Evolutionary conservation across 257 asterid genomes (phyloP).

Genomic region (Solanum rostratum): DNA sequence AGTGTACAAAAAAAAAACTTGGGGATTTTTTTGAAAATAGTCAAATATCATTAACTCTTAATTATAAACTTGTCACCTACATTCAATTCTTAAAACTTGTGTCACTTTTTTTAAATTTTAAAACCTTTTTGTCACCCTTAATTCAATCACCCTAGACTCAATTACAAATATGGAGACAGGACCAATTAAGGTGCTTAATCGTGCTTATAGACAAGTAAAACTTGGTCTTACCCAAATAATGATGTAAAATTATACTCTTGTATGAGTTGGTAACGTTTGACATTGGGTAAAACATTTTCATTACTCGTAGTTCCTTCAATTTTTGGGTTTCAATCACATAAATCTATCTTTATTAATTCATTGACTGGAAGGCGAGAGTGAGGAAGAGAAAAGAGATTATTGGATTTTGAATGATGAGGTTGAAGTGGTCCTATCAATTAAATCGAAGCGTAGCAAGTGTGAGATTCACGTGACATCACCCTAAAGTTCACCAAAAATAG

Average conservation of each 20-base stretch:
- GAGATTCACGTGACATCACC: conserved; percentile 69
- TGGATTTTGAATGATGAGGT: conserved; percentile 5
- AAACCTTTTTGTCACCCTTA: no score
- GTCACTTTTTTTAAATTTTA: no score
- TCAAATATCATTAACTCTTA: no score
- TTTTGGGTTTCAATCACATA: neutral
- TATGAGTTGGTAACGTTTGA: neutral
- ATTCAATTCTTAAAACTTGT: no score
- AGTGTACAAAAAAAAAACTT: no score
- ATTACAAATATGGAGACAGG: neutral
- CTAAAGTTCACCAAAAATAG: conserved; percentile 25
- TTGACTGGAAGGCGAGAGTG: conserved; percentile 19
- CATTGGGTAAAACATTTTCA: neutral
- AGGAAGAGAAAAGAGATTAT: conserved; percentile 5
- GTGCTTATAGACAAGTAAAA: neutral
- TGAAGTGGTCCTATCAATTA: conserved; percentile 4
- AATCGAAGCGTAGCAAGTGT: conserved; percentile 36
- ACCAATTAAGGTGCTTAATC: neutral
- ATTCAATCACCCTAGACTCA: neutral
- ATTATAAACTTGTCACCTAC: no score
- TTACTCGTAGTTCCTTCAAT: neutral
- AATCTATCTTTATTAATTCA: neutral
- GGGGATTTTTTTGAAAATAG: no score
- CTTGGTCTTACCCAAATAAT: neutral
- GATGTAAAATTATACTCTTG: neutral